A percentile compares a stretch with the other conserved stretches of the same genome.
These are phyloP conservation scores for Phaeomoniella chlamydospora DNA, from an alignment of 2,329 filamentous ascomycete genomes.

Conservation along the genomic window DNA sequence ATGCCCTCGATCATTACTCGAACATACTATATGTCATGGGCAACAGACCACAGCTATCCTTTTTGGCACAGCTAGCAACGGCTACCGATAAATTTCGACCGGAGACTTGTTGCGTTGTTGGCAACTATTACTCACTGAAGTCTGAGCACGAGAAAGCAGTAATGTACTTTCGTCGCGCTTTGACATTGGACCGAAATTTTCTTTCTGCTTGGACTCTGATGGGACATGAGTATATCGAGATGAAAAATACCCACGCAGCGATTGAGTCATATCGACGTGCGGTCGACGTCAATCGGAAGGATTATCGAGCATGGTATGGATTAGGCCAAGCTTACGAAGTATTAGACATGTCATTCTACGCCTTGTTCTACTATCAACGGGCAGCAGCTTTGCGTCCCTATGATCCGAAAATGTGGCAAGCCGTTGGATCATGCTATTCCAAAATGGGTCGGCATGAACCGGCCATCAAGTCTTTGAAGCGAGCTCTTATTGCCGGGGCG, in stretches of 20 bases:
- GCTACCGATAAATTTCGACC: constrained; percentile 90
- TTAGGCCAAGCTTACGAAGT: constrained; percentile 95
- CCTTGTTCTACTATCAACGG: constrained; percentile 93
- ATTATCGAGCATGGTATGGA: constrained; percentile 97
- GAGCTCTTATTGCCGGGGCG: constrained; percentile 74
- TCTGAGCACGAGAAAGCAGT: constrained; percentile 96
- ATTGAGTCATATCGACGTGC: constrained; percentile 94
- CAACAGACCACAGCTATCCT: constrained; percentile 74
- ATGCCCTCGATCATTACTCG: constrained; percentile 88
- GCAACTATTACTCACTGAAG: constrained; percentile 91
- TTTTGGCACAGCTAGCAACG: constrained; percentile 80
- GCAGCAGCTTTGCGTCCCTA: constrained; percentile 86
- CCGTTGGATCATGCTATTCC: constrained; percentile 79
- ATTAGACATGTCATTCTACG: constrained; percentile 94
- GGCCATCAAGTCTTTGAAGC: constrained; percentile 88
- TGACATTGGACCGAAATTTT: constrained; percentile 81
- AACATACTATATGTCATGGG: constrained; percentile 95
- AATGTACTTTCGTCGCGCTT: constrained; percentile 86
- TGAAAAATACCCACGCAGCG: constrained; percentile 96
- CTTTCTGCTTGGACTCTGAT: constrained; percentile 95
- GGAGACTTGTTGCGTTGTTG: constrained; percentile 91
- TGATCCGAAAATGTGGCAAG: constrained; percentile 98
- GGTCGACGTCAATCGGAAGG: constrained; percentile 87
- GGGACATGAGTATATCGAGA: constrained; percentile 96
- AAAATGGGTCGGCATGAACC: constrained; percentile 79